Base-by-base conservation (phyloP, 495 filamentous ascomycete species). In the Penicillium subrubescens region DNA sequence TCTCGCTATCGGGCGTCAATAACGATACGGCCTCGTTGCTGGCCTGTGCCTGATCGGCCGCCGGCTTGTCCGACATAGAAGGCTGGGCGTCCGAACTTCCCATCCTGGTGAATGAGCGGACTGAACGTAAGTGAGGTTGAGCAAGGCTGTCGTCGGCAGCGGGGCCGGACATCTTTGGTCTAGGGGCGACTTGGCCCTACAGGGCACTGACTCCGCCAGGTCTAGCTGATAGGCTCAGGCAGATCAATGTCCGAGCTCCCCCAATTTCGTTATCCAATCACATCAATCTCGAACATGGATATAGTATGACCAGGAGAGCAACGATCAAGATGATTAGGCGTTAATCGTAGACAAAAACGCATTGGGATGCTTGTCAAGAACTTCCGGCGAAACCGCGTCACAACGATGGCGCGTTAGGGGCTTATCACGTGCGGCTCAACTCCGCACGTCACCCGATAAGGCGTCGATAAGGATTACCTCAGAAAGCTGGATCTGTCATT, bases 51-150 rank as follows among this genome's bases (percentile, higher is more conserved):
- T 76, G 71, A 27, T 83, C 80, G 39, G 80, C 73, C 1, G 88
- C 90, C 72, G 80, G 88, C 70, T 89, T 79, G 67, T 83, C 85
- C 23, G 81, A 72, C 76, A 67, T 71, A 64, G 75, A 69, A 60
- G 76, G 79, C 62, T 71, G 83, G 58, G 67, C 63, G 5, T 81
- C 72, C 19, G 82, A 68, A n/a, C 72, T 68, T 23, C 84, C 82
- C 65, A 86, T 80, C 50, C 84, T 82, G 64, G 82, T 83, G 67
- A 87, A 88, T 10, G 87, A 87, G 58, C 74, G 83, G 29, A 82
- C 69, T 62, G 74, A 51, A 63, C 75, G 70, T 68, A 67, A 73
- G 67, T 61, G 73, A 63, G 74, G 79, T 65, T 69, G 77, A 62
- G 46, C 67, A 59, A 58, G 53, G 63, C 64, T 72, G 73, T 72